Percentiles rank a stretch among this genome's conserved stretches.
Conservation (phyloP, 225 moss, liverwort and hornwort species). For the Physcomitrellopsis africana region DNA sequence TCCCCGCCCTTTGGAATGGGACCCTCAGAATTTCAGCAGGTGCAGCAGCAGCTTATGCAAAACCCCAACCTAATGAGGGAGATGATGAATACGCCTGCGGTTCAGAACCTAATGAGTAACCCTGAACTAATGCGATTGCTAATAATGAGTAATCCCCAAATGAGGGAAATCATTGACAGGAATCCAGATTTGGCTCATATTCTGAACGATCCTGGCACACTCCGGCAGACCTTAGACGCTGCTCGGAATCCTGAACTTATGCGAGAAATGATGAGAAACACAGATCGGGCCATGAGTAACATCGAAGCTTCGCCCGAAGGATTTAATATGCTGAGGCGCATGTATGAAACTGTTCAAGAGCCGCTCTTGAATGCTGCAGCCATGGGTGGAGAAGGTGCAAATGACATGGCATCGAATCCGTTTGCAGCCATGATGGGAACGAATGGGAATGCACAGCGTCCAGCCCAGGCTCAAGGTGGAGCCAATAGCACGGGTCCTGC, state of each 20-base stretch:
- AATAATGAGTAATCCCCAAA: constrained; percentile 99
- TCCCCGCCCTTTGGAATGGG: constrained; percentile 81
- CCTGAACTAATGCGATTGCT: constrained; percentile 95
- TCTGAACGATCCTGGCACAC: constrained; percentile 93
- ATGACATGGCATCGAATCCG: constrained; percentile 84
- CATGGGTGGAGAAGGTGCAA: constrained; percentile 87
- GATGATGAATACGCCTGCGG: constrained; percentile 99
- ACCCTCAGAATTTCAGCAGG: constrained; percentile 93
- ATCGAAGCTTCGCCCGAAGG: constrained; percentile 99
- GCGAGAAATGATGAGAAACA: constrained; percentile 99
- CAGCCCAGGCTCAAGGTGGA: constrained; percentile 54
- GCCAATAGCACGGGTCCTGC: constrained; percentile 54
- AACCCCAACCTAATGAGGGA: constrained; percentile 98
- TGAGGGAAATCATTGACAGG: constrained; percentile 96
- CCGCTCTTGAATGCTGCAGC: constrained; percentile 94
- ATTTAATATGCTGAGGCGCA: constrained; percentile 98
- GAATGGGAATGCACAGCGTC: constrained; percentile 65
- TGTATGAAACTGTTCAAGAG: constrained; percentile 99
- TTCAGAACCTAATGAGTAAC: constrained; percentile 98
- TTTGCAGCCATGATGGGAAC: constrained; percentile 84
- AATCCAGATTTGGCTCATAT: constrained; percentile 97
- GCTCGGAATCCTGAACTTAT: constrained; percentile 98
- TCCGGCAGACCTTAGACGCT: constrained; percentile 95
- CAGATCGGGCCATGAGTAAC: constrained; percentile 98
- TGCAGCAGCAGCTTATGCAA: constrained; percentile 99